phyloP scores from a whole-genome alignment of 2,329 filamentous ascomycete genomes.

The Fragosphaeria purpurea region DNA sequence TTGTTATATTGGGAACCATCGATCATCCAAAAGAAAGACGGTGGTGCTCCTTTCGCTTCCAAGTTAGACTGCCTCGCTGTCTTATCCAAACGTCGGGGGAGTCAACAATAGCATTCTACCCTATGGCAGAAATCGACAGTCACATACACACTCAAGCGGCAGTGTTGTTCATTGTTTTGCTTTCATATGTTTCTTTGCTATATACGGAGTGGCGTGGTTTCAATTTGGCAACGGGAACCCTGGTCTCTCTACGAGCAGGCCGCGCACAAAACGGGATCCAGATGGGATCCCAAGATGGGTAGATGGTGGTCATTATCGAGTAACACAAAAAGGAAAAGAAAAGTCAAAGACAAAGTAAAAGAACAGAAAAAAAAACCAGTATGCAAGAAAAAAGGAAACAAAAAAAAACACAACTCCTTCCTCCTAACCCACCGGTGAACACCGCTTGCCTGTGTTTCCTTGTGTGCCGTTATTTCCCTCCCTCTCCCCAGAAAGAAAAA shows the following conservation, averaged over 20 bases:
- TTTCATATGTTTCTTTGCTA: constrained; percentile 3
- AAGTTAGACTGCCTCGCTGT: too few species aligned
- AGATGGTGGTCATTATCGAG: background rate
- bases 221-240: constrained; percentile 2
- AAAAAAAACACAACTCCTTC: constrained; percentile 4
- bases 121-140: too few species aligned
- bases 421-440: too few species aligned
- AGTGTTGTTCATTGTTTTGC: background rate
- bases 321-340: background rate
- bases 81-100: too few species aligned
- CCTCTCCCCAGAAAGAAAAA: constrained; percentile 2
- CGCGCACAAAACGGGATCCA: too few species aligned
- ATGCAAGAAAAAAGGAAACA: background rate
- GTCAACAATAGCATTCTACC: too few species aligned
- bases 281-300: too few species aligned
- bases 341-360: background rate
- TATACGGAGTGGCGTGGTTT: constrained; percentile 8
- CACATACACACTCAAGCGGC: too few species aligned
- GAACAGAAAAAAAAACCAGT: background rate
- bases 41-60: too few species aligned
- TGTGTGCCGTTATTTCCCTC: background rate
- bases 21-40: too few species aligned
- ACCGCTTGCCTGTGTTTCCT: too few species aligned
- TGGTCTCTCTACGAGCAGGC: background rate
- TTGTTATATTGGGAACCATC: too few species aligned